Conservation (phyloP, 2,329 filamentous ascomycete species). For the Cryphonectria naterciae region DNA sequence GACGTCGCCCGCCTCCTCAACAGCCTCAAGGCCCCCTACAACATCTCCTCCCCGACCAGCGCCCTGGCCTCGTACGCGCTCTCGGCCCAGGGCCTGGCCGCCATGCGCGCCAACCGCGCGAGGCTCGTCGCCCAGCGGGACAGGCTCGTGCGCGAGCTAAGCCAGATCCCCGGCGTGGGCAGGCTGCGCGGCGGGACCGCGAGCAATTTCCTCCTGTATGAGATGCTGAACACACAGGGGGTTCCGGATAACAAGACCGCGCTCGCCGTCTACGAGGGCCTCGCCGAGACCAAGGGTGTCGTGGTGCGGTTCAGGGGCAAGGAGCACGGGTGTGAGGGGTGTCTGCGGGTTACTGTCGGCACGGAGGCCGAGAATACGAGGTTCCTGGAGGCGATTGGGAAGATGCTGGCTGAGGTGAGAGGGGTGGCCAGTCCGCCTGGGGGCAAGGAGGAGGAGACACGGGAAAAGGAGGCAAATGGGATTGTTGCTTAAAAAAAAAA, state of each 20-base stretch:
- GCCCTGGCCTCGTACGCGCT: slow-evolving; percentile 78
- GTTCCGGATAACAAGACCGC: slow-evolving; percentile 80
- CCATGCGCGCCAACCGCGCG: slow-evolving; percentile 74
- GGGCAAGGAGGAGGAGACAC: slow-evolving; percentile 45
- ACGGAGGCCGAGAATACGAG: slow-evolving; percentile 84
- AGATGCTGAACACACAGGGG: slow-evolving; percentile 76
- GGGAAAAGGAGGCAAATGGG: slow-evolving; percentile 41
- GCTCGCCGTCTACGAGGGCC: slow-evolving; percentile 76
- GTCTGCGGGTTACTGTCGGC: slow-evolving; percentile 88
- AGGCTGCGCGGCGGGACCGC: slow-evolving; percentile 77
- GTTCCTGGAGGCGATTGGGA: slow-evolving; percentile 71
- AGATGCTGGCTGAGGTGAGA: slow-evolving; percentile 51
- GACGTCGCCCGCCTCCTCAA: slow-evolving; percentile 82
- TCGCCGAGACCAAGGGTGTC: slow-evolving; percentile 86
- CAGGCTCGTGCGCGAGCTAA: slow-evolving; percentile 74
- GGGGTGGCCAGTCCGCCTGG: slow-evolving; percentile 32
- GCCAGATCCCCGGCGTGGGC: slow-evolving; percentile 77
- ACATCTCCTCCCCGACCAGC: slow-evolving; percentile 86
- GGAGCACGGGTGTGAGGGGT: slow-evolving; percentile 87
- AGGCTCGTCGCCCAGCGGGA: slow-evolving; percentile 76
- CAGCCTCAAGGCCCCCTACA: slow-evolving; percentile 94
- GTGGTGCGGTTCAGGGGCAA: slow-evolving; percentile 93
- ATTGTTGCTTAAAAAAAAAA: slow-evolving; percentile 38
- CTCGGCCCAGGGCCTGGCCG: slow-evolving; percentile 64
- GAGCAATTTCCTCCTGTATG: slow-evolving; percentile 89